These are phyloP conservation scores for Stephanodiscus minutulus DNA, from an alignment of 108 stramenopile species.

Conservation along the genomic window DNA sequence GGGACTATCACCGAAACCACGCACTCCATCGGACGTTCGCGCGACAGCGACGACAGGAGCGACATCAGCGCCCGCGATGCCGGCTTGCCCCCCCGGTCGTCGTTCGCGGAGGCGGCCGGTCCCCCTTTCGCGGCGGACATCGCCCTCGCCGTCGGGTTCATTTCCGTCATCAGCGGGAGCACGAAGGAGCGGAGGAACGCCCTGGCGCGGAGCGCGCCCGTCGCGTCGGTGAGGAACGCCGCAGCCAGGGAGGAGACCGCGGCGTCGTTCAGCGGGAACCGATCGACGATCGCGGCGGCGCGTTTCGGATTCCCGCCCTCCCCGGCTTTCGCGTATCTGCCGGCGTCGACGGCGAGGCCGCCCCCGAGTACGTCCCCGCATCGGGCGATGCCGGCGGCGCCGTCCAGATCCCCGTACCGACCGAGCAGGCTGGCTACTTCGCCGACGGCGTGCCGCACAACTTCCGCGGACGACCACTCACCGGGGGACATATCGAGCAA, in stretches of 20 bases:
- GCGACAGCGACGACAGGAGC: slow-evolving; percentile 25
- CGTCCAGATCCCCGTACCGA: slow-evolving; percentile 35
- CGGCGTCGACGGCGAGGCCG: background rate
- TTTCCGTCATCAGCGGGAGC: slow-evolving; percentile 30
- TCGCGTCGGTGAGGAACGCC: slow-evolving; percentile 32
- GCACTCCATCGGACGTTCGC: slow-evolving; percentile 39
- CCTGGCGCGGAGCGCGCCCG: slow-evolving; percentile 37
- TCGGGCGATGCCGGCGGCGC: slow-evolving; percentile 29
- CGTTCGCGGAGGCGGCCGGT: background rate
- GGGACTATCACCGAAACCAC: slow-evolving; percentile 31
- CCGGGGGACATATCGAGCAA: slow-evolving; percentile 35
- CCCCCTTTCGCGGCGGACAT: background rate
- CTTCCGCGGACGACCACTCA: slow-evolving; percentile 31
- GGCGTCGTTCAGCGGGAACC: slow-evolving; percentile 35
- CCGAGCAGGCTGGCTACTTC: slow-evolving; percentile 22
- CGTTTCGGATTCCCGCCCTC: background rate
- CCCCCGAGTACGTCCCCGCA: slow-evolving; percentile 38
- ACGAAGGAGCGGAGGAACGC: slow-evolving; percentile 40
- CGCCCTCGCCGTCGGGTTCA: slow-evolving; percentile 26
- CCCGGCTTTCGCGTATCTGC: background rate
- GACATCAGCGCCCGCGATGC: slow-evolving; percentile 28
- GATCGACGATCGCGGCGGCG: background rate
- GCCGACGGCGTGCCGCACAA: slow-evolving; percentile 22
- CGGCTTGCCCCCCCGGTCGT: slow-evolving; percentile 18
- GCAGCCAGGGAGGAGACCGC: slow-evolving; percentile 25